Conservation (phyloP, 164 flowering plant genomes). For the Kingdonia uniflora region DNA sequence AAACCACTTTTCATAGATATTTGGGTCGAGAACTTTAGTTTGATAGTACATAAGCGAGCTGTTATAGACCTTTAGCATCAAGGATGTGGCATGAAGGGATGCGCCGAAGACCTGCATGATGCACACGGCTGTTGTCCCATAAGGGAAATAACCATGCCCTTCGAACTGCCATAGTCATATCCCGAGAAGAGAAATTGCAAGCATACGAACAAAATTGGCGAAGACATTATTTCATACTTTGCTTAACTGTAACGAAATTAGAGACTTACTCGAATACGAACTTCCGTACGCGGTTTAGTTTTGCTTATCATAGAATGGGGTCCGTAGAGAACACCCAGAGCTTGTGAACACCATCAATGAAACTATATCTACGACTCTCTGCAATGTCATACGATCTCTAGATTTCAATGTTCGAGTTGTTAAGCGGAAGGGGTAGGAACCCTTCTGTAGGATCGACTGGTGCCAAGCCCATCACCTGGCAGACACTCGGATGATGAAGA, state of each 20-base stretch:
- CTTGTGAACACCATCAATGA: constrained; percentile 24
- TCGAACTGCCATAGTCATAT: constrained; percentile 31
- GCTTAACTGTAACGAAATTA: no score
- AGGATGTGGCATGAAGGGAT: neutral
- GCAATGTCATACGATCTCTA: constrained; percentile 17
- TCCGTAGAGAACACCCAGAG: constrained; percentile 26
- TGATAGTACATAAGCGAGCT: constrained; percentile 12
- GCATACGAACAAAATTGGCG: no score
- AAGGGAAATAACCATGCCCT: constrained; percentile 14
- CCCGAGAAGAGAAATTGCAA: no score
- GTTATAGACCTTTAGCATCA: constrained; percentile 2
- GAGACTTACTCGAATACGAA: constrained; percentile 11
- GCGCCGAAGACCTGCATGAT: neutral
- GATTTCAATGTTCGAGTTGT: constrained; percentile 8
- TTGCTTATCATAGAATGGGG: constrained; percentile 16
- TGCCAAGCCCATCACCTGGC: neutral
- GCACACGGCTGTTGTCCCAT: constrained; percentile 12
- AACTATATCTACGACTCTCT: constrained; percentile 8
- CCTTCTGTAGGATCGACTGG: neutral
- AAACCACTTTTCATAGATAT: constrained; percentile 26
- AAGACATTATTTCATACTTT: no score
- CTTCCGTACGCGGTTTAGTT: constrained; percentile 21
- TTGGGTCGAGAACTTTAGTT: constrained; percentile 1
- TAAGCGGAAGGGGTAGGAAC: constrained; percentile 5
- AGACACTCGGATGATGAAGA: neutral